Evolutionary conservation across 306 rosid species (phyloP).

Genomic region (Malus fusca): DNA sequence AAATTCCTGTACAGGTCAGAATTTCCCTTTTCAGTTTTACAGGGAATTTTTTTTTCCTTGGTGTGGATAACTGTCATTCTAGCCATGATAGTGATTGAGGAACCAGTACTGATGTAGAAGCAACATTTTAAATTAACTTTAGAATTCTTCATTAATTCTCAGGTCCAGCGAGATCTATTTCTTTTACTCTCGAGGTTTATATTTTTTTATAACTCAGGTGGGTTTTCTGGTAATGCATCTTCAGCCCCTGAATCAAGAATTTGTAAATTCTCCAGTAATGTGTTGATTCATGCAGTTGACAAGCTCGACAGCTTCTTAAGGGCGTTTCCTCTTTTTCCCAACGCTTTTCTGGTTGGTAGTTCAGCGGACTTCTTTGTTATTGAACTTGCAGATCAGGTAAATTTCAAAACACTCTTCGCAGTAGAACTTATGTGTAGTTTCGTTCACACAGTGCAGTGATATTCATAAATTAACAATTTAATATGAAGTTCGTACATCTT

Average conservation of each 20-base stretch:
- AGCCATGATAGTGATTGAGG: neutral
- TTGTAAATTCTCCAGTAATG: constrained; percentile 16
- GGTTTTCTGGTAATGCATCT: constrained; percentile 17
- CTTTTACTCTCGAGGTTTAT: constrained; percentile 88
- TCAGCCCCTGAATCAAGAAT: constrained; percentile 10
- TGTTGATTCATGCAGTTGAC: constrained; percentile 48
- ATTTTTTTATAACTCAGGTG: constrained; percentile 82
- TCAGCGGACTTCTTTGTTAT: constrained; percentile 80
- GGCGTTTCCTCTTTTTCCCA: constrained; percentile 68
- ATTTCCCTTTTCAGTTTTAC: neutral
- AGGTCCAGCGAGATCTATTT: constrained; percentile 92
- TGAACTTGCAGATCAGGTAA: constrained; percentile 91
- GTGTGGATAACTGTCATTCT: neutral
- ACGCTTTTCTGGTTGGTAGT: constrained; percentile 77
- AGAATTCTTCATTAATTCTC: constrained; percentile 22
- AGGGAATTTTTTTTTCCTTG: neutral
- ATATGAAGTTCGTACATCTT: neutral
- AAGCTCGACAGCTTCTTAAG: constrained; percentile 72
- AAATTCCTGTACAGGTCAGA: constrained; percentile 53
- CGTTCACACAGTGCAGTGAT: neutral
- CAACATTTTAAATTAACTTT: constrained; percentile 12
- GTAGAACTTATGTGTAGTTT: neutral
- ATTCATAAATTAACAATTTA: neutral
- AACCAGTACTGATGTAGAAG: neutral
- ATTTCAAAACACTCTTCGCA: neutral